phyloP scores from a whole-genome alignment of 208 protist genomes.

The Polymyxa betae region DNA sequence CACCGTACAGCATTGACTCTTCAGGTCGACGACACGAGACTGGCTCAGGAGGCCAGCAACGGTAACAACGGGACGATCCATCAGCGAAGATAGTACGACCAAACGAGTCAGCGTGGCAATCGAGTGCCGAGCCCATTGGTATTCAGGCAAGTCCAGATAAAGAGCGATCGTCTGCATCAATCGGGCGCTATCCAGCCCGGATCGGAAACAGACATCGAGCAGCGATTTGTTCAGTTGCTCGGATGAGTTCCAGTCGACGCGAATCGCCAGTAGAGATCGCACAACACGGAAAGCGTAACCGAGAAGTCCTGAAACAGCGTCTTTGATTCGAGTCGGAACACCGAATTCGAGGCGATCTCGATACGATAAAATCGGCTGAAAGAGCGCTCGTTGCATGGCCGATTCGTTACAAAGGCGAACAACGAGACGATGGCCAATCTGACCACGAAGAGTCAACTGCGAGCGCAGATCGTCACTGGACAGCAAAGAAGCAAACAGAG shows the following conservation, averaged over 20 bases:
- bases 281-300: not conserved
- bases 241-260: not conserved
- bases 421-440: constrained; percentile 8
- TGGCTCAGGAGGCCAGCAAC: not conserved
- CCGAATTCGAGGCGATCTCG: not conserved
- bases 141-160: constrained; percentile 27
- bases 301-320: not conserved
- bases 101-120: not conserved
- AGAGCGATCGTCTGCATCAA: not conserved
- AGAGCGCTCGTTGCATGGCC: not conserved
- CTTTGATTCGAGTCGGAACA: not conserved
- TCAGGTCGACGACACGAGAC: not conserved
- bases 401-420: not conserved
- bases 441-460: constrained; percentile 24
- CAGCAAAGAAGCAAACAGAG: not conserved
- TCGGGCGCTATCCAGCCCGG: not conserved
- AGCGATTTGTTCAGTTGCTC: not conserved
- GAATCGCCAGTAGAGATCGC: not conserved
- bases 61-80: not conserved
- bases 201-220: constrained; percentile 10
- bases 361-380: not conserved
- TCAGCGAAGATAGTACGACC: not conserved
- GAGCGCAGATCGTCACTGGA: constrained; percentile 3
- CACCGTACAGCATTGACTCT: not conserved
- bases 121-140: not conserved